These are phyloP conservation scores for Neckera pumila DNA, from an alignment of 225 moss, liverwort and hornwort genomes.

Conservation along the genomic window DNA sequence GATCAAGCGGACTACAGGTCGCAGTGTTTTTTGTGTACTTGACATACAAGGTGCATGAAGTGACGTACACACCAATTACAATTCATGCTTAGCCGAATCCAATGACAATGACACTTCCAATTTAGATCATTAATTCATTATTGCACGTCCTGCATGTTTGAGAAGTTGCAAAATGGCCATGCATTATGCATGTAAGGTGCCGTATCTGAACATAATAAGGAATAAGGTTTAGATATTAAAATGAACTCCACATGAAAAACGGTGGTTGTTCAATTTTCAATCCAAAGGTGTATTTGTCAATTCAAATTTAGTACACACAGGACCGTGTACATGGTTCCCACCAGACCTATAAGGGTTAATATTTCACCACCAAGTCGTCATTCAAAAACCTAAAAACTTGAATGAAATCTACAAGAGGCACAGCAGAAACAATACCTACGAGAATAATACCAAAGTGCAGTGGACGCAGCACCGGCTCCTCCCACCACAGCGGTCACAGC, in stretches of 20 bases:
- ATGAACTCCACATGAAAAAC: not conserved
- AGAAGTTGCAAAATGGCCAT: not conserved
- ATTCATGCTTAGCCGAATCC: not conserved
- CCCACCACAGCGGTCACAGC: constrained; percentile 74
- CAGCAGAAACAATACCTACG: constrained; percentile 44
- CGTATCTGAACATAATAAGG: not conserved
- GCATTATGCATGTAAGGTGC: not conserved
- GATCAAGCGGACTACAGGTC: not conserved
- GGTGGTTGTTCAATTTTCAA: not conserved
- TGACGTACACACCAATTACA: not conserved
- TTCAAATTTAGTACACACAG: not conserved
- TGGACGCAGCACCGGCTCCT: constrained; percentile 83
- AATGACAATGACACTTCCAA: not conserved
- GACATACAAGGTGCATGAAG: not conserved
- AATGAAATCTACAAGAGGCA: not conserved
- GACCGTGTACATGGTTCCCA: no score
- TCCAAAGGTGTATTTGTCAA: not conserved
- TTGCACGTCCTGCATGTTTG: not conserved
- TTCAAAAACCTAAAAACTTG: not conserved
- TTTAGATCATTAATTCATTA: not conserved
- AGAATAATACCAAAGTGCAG: constrained; percentile 91
- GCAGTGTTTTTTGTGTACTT: no score
- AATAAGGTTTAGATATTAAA: not conserved
- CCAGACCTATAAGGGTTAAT: not conserved
- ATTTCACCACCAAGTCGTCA: not conserved